These are phyloP conservation scores for Apiospora pterosperma DNA, from an alignment of 2,329 filamentous ascomycete genomes.

Conservation along the genomic window DNA sequence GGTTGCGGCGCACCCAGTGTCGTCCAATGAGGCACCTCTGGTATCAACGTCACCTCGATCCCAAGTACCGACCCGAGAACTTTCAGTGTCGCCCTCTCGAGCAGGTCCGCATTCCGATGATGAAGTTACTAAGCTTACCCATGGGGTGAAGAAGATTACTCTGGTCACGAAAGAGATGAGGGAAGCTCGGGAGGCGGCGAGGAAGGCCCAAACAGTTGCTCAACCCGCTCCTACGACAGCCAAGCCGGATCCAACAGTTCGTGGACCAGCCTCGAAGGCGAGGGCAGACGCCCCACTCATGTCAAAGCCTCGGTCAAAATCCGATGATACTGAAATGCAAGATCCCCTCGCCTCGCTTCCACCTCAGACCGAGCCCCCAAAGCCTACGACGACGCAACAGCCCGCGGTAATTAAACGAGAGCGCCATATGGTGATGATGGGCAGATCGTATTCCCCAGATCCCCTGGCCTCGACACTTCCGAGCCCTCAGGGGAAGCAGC, in stretches of 20 bases:
- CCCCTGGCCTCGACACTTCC: neutral
- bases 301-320: neutral
- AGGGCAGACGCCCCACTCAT: neutral
- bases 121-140: conserved; percentile 53
- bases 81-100: neutral
- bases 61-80: neutral
- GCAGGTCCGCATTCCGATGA: conserved; percentile 20
- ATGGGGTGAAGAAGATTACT: conserved; percentile 60
- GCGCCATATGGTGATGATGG: neutral
- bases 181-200: conserved; percentile 42
- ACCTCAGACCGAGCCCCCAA: neutral
- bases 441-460: neutral
- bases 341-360: neutral
- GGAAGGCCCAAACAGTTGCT: conserved; percentile 12
- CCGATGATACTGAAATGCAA: neutral
- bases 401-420: neutral
- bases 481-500: neutral
- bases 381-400: neutral
- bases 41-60: neutral
- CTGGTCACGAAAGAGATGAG: conserved; percentile 56
- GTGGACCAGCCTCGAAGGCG: neutral
- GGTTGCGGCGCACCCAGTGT: neutral
- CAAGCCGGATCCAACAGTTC: neutral
- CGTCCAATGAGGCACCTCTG: neutral
- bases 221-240: neutral